Base-by-base conservation (phyloP, 192 early-diverging fungal genomes). In the Entomortierella beljakovae region DNA sequence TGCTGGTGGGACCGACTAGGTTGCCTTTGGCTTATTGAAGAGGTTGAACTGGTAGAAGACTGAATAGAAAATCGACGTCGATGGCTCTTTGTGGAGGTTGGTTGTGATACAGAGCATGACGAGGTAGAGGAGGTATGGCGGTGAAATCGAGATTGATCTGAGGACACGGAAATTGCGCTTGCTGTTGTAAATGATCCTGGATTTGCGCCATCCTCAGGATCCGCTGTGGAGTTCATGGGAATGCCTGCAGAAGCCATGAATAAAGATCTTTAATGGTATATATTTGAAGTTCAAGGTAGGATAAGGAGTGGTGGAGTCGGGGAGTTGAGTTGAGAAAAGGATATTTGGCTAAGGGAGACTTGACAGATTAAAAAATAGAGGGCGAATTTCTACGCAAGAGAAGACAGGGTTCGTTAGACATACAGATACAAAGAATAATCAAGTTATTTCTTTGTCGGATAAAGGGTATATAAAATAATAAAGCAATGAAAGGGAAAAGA, bases 61-160 rank as follows among this genome's bases (percentile, higher is more conserved):
- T 55, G 68, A 13, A 61, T 55, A 9, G 68, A 61, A 32, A 61
- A 70, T 2, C 40, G 68, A 20, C 68, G 68, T 4, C 38, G 50
- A 46, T 61, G 68, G 6, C 11, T 61, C 38, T 60, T 58, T 34
- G 35, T 23, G 23, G 33, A 11, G 9, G 49, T 18, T 15, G 57
- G 25, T 4, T 48, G 48, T 38, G 33, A 26, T 38, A 26, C 29
- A 31, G 57, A 31, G 6, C 13, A 37, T 11, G 55, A 58, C 11
- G 50, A 61, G 8, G 28, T 33, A 18, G 50, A 58, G 50, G 55
- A 42, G 33, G 33, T 60, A 10, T 69, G 67, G 42, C 43, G 42
- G 42, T 50, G 67, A 29, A 42, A 60, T 26, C 68, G 57, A 49
- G 32, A 37, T 26, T 61, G 28, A 5, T 32, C 22, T 22, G 34